Percentiles rank a stretch among this genome's conserved stretches.
Conservation (phyloP, 2,329 filamentous ascomycete species). For the Hypoxylon sp. region DNA sequence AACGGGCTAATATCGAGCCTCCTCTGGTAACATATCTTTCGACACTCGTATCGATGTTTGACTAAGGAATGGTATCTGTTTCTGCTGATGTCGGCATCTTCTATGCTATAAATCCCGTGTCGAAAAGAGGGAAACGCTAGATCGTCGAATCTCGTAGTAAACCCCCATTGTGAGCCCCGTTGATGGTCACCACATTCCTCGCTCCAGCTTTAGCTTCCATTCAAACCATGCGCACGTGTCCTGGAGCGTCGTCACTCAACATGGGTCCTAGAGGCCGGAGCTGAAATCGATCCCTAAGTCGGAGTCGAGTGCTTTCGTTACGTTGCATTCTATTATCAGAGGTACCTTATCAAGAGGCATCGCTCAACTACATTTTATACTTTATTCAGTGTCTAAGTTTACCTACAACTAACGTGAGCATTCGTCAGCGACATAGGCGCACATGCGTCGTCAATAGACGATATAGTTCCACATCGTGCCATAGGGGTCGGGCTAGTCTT, state of each 20-base stretch:
- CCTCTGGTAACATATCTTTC: background rate
- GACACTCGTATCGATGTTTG: background rate
- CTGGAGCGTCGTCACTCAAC: background rate
- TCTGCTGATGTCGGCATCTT: background rate
- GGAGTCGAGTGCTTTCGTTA: background rate
- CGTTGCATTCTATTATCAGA: background rate
- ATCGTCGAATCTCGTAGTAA: background rate
- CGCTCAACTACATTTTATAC: constrained; percentile 7
- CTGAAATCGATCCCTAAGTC: background rate
- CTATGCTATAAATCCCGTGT: background rate
- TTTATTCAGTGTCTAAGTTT: background rate
- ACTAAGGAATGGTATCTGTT: background rate
- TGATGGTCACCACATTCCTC: background rate
- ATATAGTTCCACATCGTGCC: constrained; percentile 37
- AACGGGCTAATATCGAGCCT: background rate
- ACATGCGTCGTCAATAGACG: constrained; percentile 1
- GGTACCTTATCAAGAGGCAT: background rate
- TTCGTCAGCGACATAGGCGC: constrained; percentile 1
- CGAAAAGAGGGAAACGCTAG: constrained; percentile 1
- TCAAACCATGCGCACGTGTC: background rate
- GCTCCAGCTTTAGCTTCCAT: background rate
- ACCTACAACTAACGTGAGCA: background rate
- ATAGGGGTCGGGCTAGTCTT: constrained; percentile 22
- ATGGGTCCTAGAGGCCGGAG: background rate
- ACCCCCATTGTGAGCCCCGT: background rate